phyloP scores from a whole-genome alignment of 495 filamentous ascomycete species.

The Annulohypoxylon nitens region DNA sequence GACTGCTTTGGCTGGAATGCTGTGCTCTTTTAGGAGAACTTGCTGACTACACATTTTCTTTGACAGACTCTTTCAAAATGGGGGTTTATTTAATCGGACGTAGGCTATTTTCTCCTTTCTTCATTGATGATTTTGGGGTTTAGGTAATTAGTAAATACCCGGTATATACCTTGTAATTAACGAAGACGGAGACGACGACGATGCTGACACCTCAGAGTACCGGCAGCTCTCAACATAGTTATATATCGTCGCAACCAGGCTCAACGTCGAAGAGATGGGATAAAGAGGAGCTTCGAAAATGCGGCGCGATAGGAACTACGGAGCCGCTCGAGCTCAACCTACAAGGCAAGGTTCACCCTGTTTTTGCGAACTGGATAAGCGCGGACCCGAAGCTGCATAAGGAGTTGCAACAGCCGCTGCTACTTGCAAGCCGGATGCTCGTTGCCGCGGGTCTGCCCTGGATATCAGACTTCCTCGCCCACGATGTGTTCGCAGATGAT shows the following conservation, averaged over 20 bases:
- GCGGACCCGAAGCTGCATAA: slow-evolving; percentile 26
- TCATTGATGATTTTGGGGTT: not conserved
- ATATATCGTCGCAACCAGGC: slow-evolving; percentile 36
- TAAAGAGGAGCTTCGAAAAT: slow-evolving; percentile 47
- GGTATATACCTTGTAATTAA: not conserved
- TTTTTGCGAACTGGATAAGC: slow-evolving; percentile 52
- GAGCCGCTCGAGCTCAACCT: slow-evolving; percentile 34
- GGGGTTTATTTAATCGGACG: slow-evolving; percentile 5
- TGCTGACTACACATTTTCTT: slow-evolving; percentile 3
- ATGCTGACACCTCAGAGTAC: slow-evolving; percentile 27
- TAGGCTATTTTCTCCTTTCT: not conserved
- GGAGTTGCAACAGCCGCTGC: slow-evolving; percentile 52
- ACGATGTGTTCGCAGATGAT: slow-evolving; percentile 51
- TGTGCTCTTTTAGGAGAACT: slow-evolving; percentile 17
- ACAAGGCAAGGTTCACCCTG: slow-evolving; percentile 50
- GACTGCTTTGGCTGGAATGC: slow-evolving; percentile 38
- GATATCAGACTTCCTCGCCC: slow-evolving; percentile 55
- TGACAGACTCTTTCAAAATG: slow-evolving; percentile 25
- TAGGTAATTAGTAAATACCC: not conserved
- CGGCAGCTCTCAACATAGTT: slow-evolving; percentile 20
- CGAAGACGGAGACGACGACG: slow-evolving; percentile 13
- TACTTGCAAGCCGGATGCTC: slow-evolving; percentile 54
- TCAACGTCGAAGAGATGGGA: slow-evolving; percentile 52
- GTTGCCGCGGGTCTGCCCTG: slow-evolving; percentile 52
- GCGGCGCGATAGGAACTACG: slow-evolving; percentile 48